phyloP scores from a whole-genome alignment of 164 flowering plant species.

The Magnolia sinica region DNA sequence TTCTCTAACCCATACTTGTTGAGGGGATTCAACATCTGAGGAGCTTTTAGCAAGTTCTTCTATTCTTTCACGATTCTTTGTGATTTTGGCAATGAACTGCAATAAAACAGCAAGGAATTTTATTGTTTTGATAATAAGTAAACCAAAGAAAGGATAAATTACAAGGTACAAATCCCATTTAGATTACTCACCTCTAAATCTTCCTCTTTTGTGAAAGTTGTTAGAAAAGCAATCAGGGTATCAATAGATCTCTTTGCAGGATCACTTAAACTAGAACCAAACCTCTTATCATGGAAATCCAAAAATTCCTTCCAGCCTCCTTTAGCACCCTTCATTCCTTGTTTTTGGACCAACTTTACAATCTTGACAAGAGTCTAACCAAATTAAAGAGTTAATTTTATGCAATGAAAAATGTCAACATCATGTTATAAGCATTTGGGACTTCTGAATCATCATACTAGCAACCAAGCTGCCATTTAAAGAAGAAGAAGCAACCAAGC shows the following conservation, averaged over 20 bases:
- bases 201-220: slow-evolving; percentile 50
- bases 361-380: slow-evolving; percentile 61
- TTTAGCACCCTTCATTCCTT: slow-evolving; percentile 51
- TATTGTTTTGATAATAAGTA: background rate
- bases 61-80: slow-evolving; percentile 31
- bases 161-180: background rate
- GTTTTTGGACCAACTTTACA: slow-evolving; percentile 67
- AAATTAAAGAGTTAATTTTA: background rate
- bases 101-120: slow-evolving; percentile 4
- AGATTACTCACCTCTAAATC: slow-evolving; percentile 48
- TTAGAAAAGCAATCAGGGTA: slow-evolving; percentile 55
- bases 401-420: background rate
- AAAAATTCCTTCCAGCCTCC: slow-evolving; percentile 88
- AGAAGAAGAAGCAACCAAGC: no score
- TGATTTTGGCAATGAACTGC: slow-evolving; percentile 47
- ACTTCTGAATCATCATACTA: no score
- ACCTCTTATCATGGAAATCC: slow-evolving; percentile 38
- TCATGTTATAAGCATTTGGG: background rate
- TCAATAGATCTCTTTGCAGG: slow-evolving; percentile 63
- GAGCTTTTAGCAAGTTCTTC: slow-evolving; percentile 28
- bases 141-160: background rate
- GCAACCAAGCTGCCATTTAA: no score
- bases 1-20: slow-evolving; percentile 44
- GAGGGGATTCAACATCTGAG: slow-evolving; percentile 46
- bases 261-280: slow-evolving; percentile 65